Base-by-base conservation (phyloP, 2,329 filamentous ascomycete species). In the Sclerotinia borealis region DNA sequence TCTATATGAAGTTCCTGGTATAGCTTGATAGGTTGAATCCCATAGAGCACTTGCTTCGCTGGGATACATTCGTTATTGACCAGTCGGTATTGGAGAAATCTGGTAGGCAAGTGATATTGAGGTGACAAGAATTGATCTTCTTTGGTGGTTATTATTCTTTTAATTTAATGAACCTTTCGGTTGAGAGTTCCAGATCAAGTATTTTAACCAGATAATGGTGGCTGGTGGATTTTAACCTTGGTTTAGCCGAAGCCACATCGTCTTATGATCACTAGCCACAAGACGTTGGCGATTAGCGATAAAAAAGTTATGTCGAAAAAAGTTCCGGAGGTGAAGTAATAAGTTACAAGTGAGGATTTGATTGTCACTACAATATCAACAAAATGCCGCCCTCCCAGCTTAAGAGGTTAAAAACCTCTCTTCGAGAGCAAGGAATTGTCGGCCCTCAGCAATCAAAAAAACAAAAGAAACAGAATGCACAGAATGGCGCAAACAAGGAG, bases 381-480 rank as follows among this genome's bases (percentile, higher is more conserved):
- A 73, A 79, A 62, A 99, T 99, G 95, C 88, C 93, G 70, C 91
- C 93, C 67, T 99, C 96, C 15, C 96, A 99, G 80, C 83, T 99
- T 64, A 99, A 98, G 79, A 90, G 93, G 77, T 84, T 99, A 50
- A 99, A 98, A 79, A 84, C 91, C 69, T 96, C 93, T 11, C 83
- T 99, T 52, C 85, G 87, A 67, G 92, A 97, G 64, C 91, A 93
- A 74, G 95, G 95, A 61, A 88, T 99, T 59, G 87, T 93, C 48
- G 92, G 93, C 1, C 92, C 92, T 7, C 93, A 96, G 72, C 88
- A 96, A 73, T 97, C 93, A 10, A 98, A 98, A 74, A 98, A 97
- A 78, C 90, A 96, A 75, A 92, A 91, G 76, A 90, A 91, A 72
- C 86, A 89, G 73, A 83, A 84, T 72, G 85, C 82, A 61, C 86